A percentile compares a stretch with the other conserved stretches of the same genome.
These are phyloP conservation scores for Clausena lansium DNA, from an alignment of 345 rosid species.

Conservation along the genomic window DNA sequence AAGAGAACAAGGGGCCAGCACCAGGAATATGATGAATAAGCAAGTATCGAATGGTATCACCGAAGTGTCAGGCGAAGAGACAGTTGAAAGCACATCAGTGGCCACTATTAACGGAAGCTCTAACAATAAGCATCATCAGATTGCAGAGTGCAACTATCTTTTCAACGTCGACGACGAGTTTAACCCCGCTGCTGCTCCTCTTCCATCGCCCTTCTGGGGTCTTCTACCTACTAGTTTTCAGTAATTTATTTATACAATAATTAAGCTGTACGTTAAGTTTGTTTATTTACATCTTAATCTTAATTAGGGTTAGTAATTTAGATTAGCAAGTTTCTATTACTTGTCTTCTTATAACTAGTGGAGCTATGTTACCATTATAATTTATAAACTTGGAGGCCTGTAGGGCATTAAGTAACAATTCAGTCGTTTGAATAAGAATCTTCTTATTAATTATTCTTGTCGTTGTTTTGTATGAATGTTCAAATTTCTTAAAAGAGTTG, in stretches of 20 bases:
- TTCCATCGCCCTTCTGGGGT: constrained; percentile 38
- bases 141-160: constrained; percentile 34
- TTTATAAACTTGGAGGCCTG: background rate
- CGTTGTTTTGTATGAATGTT: too few species aligned
- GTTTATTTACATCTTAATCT: background rate
- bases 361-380: background rate
- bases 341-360: background rate
- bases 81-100: constrained; percentile 53
- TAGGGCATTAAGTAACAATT: background rate
- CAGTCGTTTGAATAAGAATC: background rate
- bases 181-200: constrained; percentile 19
- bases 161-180: constrained; percentile 42
- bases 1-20: constrained; percentile 36
- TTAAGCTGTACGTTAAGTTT: background rate
- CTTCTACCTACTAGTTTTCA: constrained; percentile 33
- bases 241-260: background rate
- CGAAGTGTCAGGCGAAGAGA: constrained; percentile 62
- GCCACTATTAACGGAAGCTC: constrained; percentile 25
- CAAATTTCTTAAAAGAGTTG: too few species aligned
- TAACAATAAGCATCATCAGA: constrained; percentile 15
- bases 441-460: background rate
- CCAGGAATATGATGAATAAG: constrained; percentile 10
- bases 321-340: background rate
- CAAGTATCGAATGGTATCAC: constrained; percentile 47
- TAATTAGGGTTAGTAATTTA: background rate